A percentile compares a stretch with the other conserved stretches of the same genome.
phyloP scores from a whole-genome alignment of 2,329 filamentous ascomycete genomes.

The Neobulgaria alba region DNA sequence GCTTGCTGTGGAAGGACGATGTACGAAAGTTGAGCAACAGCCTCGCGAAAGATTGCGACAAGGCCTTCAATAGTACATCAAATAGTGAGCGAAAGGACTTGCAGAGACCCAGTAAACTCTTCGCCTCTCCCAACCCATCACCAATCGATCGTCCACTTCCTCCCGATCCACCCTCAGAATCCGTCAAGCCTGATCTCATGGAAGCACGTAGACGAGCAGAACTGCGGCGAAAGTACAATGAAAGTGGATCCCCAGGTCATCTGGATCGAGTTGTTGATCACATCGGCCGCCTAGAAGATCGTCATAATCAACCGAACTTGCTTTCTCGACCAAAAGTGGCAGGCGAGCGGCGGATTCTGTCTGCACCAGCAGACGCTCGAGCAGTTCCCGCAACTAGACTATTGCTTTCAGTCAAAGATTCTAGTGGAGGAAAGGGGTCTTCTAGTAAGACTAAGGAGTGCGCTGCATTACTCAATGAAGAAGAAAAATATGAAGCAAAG shows the following conservation, averaged over 20 bases:
- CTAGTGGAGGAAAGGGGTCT: slow-evolving; percentile 14
- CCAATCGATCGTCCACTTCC: slow-evolving; percentile 26
- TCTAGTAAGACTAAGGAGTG: slow-evolving; percentile 12
- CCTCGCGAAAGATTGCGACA: slow-evolving; percentile 83
- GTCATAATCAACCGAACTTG: slow-evolving; percentile 37
- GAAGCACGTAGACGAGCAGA: slow-evolving; percentile 25
- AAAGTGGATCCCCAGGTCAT: slow-evolving; percentile 35
- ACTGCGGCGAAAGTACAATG: slow-evolving; percentile 20
- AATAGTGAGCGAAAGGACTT: background rate
- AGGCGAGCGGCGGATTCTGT: slow-evolving; percentile 34
- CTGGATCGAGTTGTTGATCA: slow-evolving; percentile 52
- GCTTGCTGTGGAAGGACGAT: slow-evolving; percentile 56
- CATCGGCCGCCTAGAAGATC: slow-evolving; percentile 41
- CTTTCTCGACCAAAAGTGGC: slow-evolving; percentile 7
- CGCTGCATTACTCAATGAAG: slow-evolving; percentile 6
- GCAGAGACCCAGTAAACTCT: background rate
- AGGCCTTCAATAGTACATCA: slow-evolving; percentile 66
- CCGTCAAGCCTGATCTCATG: slow-evolving; percentile 23
- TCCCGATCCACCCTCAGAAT: slow-evolving; percentile 24
- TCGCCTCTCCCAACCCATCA: slow-evolving; percentile 3
- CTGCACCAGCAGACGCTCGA: slow-evolving; percentile 33
- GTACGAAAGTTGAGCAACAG: slow-evolving; percentile 75
- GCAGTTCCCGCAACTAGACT: slow-evolving; percentile 5
- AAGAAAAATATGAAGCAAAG: slow-evolving; percentile 11
- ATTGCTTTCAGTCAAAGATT: slow-evolving; percentile 26